Conservation (phyloP, 352 stramenopile genomes). For the Thraustochytrium sp. region DNA sequence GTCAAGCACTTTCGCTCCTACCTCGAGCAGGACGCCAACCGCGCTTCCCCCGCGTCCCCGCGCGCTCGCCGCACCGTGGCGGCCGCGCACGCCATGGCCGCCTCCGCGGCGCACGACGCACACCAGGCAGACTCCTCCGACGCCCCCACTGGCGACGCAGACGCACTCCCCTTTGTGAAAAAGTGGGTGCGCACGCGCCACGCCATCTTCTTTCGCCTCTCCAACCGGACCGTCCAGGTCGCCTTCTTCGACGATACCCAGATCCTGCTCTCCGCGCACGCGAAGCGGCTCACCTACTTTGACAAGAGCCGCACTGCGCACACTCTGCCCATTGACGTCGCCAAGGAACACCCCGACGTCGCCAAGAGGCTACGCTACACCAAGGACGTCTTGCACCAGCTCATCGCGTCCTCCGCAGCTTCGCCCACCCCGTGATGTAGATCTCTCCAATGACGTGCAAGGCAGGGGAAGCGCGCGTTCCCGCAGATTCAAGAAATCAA, state of each 20-base stretch:
- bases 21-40: constrained; percentile 72
- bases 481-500: no score
- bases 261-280: constrained; percentile 82
- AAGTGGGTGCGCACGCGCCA: constrained; percentile 98
- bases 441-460: no score
- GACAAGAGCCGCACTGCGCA: constrained; percentile 64
- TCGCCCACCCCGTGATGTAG: neutral
- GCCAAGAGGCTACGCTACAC: constrained; percentile 78
- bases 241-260: constrained; percentile 95
- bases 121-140: neutral
- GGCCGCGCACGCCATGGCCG: constrained; percentile 37
- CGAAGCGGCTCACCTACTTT: constrained; percentile 76
- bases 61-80: constrained; percentile 52
- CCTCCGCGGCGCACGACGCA: neutral
- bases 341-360: constrained; percentile 60
- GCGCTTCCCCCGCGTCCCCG: neutral
- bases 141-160: neutral
- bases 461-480: no score
- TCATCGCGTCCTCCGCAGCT: constrained; percentile 50
- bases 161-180: constrained; percentile 83
- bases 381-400: constrained; percentile 92
- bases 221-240: constrained; percentile 87
- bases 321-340: constrained; percentile 56
- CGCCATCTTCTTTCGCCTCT: constrained; percentile 93
- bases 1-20: constrained; percentile 95